phyloP scores from a whole-genome alignment of 2,329 filamentous ascomycete species.

The Colletotrichum agaves region DNA sequence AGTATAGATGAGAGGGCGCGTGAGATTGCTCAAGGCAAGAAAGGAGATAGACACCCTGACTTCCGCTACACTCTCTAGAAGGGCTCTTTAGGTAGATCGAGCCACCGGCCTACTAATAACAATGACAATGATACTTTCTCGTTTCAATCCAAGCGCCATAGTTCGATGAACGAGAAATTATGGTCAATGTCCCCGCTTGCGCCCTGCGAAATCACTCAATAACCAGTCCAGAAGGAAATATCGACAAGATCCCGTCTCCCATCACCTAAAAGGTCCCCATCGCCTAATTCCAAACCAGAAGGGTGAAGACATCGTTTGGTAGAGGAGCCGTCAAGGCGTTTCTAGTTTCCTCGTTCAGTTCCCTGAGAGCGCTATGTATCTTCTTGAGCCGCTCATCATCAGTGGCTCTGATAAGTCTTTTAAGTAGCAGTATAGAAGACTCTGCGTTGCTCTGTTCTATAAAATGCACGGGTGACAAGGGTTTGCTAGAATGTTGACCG shows the following conservation, averaged over 20 bases:
- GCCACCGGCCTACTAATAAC: not conserved
- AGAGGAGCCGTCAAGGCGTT: not conserved
- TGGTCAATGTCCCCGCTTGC: too few species aligned
- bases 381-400: constrained; percentile 17
- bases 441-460: constrained; percentile 33
- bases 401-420: constrained; percentile 9
- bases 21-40: constrained; percentile 29
- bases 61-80: constrained; percentile 31
- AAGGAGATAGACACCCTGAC: constrained; percentile 32
- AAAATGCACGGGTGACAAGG: not conserved
- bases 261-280: constrained; percentile 8
- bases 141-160: not conserved
- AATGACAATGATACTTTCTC: not conserved
- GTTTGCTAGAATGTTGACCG: constrained; percentile 25
- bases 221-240: not conserved
- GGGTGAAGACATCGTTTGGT: not conserved
- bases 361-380: constrained; percentile 21
- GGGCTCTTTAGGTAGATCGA: not conserved
- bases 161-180: too few species aligned
- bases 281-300: constrained; percentile 19
- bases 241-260: constrained; percentile 14
- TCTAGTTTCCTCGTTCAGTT: constrained; percentile 23
- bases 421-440: constrained; percentile 12
- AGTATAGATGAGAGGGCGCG: constrained; percentile 29
- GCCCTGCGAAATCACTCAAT: not conserved